Evolutionary conservation across 495 filamentous ascomycete species (phyloP).

Genomic region (Hyaloscypha hepaticicola): DNA sequence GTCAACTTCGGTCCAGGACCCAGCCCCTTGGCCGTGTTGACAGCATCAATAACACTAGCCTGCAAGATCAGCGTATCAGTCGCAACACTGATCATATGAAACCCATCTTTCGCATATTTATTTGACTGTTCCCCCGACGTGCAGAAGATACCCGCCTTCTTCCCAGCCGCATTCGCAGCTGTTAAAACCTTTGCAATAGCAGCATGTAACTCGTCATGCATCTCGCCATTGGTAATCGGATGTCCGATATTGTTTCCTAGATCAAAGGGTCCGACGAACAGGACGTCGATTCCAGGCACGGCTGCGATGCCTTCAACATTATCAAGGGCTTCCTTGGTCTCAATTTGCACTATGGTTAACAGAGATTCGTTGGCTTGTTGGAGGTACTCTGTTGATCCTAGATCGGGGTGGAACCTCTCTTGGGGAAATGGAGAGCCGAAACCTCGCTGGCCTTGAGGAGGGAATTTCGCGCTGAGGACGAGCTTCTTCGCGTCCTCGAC

Average conservation of each 20-base stretch:
- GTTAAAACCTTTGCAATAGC: slow-evolving; percentile 64
- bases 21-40: slow-evolving; percentile 48
- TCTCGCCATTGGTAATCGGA: slow-evolving; percentile 60
- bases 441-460: slow-evolving; percentile 60
- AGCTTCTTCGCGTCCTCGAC: slow-evolving; percentile 60
- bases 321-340: slow-evolving; percentile 71
- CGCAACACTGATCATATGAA: slow-evolving; percentile 70
- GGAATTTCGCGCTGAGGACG: slow-evolving; percentile 64
- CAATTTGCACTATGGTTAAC: slow-evolving; percentile 77
- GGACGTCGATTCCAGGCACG: slow-evolving; percentile 66
- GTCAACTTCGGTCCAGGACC: slow-evolving; percentile 32
- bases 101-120: slow-evolving; percentile 63
- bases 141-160: slow-evolving; percentile 78
- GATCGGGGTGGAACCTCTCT: slow-evolving; percentile 57
- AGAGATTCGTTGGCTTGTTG: slow-evolving; percentile 71
- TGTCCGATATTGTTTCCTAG: slow-evolving; percentile 74
- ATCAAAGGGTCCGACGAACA: slow-evolving; percentile 80
- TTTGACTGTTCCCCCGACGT: slow-evolving; percentile 63
- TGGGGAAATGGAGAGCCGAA: slow-evolving; percentile 68
- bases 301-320: slow-evolving; percentile 70
- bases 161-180: slow-evolving; percentile 65
- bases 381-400: slow-evolving; percentile 62
- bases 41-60: slow-evolving; percentile 41
- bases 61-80: slow-evolving; percentile 59
- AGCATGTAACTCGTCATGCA: slow-evolving; percentile 61